Conservation (phyloP, 495 filamentous ascomycete genomes). For the Parmelia sp. region DNA sequence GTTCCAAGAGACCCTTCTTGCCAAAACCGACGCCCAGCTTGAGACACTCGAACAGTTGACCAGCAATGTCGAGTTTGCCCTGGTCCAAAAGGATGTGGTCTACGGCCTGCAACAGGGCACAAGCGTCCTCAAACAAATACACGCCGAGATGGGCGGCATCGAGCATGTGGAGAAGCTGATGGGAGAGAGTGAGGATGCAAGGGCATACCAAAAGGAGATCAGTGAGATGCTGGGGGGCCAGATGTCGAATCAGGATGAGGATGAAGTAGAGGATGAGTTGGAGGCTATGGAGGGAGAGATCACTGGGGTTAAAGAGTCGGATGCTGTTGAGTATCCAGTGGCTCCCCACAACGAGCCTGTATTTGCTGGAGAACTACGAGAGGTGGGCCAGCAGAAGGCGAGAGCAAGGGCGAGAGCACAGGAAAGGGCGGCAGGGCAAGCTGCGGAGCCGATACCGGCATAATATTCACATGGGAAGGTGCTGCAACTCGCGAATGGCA, state of each 20-base stretch:
- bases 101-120: conserved; percentile 93
- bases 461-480: conserved; percentile 5
- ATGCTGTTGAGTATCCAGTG: conserved; percentile 45
- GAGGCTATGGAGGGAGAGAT: conserved; percentile 70
- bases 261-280: conserved; percentile 94
- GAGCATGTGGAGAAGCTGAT: conserved; percentile 89
- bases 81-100: conserved; percentile 91
- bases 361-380: conserved; percentile 30
- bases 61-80: conserved; percentile 80
- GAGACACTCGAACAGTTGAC: conserved; percentile 80
- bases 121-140: conserved; percentile 77
- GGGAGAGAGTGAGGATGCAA: conserved; percentile 82
- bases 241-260: conserved; percentile 89
- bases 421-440: conserved; percentile 30
- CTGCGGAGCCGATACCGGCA: conserved; percentile 26
- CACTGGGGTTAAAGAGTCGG: conserved; percentile 33
- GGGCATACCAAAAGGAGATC: conserved; percentile 85
- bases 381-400: conserved; percentile 30
- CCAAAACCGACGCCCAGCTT: conserved; percentile 86
- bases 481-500: conserved; percentile 10
- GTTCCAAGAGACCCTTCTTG: conserved; percentile 86
- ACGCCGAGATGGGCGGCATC: conserved; percentile 92
- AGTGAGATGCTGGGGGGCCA: conserved; percentile 81
- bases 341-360: conserved; percentile 46
- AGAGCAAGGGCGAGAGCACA: conserved; percentile 41